phyloP scores from a whole-genome alignment of 192 early-diverging fungal genomes.

The Linnemannia exigua region DNA sequence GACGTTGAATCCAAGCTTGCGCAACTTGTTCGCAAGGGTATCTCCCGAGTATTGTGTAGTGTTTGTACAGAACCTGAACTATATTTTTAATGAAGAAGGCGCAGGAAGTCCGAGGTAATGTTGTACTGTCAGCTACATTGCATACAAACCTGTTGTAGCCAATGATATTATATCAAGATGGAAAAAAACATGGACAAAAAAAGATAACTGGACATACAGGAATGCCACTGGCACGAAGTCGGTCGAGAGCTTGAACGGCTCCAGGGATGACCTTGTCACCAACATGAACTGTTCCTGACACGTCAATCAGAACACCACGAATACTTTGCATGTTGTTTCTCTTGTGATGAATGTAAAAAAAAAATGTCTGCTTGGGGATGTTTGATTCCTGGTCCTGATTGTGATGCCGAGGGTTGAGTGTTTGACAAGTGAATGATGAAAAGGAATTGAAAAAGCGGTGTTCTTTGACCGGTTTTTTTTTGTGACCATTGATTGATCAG shows the following conservation, averaged over 20 bases:
- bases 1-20: conserved; percentile 78
- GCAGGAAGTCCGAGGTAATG: background rate
- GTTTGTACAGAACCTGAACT: conserved; percentile 87
- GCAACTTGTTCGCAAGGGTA: conserved; percentile 70
- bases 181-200: too few species aligned
- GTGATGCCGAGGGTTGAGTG: background rate
- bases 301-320: conserved; percentile 79
- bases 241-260: conserved; percentile 74
- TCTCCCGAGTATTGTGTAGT: conserved; percentile 83
- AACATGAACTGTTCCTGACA: conserved; percentile 86
- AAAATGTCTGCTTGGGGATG: background rate
- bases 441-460: background rate
- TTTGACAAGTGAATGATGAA: background rate
- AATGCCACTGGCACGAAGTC: conserved; percentile 71
- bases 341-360: background rate
- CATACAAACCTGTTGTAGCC: too few species aligned
- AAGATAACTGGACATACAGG: conserved; percentile 36
- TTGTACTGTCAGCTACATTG: too few species aligned
- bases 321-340: conserved; percentile 30
- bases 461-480: background rate
- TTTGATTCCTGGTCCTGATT: background rate
- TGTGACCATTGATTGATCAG: background rate
- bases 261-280: conserved; percentile 74
- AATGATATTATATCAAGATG: too few species aligned
- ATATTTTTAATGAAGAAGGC: conserved; percentile 6